Conservation (phyloP, 148 eudicot genomes). For the Heliamphora exappendiculata region DNA sequence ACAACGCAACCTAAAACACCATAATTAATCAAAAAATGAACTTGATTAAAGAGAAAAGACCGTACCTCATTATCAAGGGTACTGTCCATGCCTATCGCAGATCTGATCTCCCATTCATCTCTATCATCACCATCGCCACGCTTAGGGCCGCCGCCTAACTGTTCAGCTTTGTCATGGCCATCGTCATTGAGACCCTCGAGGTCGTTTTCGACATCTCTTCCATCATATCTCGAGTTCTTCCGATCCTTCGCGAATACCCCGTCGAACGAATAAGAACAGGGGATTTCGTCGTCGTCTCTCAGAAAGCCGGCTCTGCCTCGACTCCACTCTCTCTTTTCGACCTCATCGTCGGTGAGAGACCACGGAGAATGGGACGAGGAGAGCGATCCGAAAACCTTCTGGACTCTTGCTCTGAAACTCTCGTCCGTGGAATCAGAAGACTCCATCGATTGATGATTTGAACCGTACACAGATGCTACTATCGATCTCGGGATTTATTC, state of each 20-base stretch:
- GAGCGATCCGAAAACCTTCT: conserved; percentile 23
- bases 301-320: neutral
- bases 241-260: conserved; percentile 1
- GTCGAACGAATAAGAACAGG: conserved; percentile 12
- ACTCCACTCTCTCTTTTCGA: conserved; percentile 21
- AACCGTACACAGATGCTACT: too few relatives aligned
- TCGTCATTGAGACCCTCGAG: neutral
- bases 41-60: neutral
- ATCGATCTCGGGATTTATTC: too few relatives aligned
- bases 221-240: neutral
- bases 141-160: neutral
- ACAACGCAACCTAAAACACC: neutral
- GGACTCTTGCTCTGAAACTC: conserved; percentile 19
- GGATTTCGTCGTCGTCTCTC: conserved; percentile 15
- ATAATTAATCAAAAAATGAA: neutral
- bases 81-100: conserved; percentile 25
- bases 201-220: conserved; percentile 4
- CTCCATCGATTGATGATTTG: neutral
- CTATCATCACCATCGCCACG: neutral
- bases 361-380: conserved; percentile 16
- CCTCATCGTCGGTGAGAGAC: conserved; percentile 25
- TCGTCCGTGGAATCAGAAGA: neutral
- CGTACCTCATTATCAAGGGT: conserved; percentile 33
- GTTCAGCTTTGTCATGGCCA: neutral
- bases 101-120: conserved; percentile 24